A percentile compares a stretch with the other conserved stretches of the same genome.
phyloP scores from a whole-genome alignment of 495 filamentous ascomycete genomes.

The Alectoria sarmentosa region DNA sequence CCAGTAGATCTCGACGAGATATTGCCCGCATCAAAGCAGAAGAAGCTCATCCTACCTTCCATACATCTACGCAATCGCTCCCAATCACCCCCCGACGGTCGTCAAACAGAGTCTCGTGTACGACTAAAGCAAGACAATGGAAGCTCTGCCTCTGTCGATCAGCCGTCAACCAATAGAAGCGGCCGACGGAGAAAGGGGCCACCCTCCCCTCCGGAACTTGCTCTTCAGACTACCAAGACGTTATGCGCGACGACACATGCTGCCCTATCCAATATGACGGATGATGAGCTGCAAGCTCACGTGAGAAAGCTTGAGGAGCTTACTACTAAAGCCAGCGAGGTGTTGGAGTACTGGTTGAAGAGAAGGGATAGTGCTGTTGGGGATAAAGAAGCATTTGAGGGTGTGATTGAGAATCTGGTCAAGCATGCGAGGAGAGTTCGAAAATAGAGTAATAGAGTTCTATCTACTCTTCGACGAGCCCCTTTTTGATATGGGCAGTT shows the following conservation, averaged over 20 bases:
- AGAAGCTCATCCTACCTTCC: conserved; percentile 90
- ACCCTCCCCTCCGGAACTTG: conserved; percentile 63
- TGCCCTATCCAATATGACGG: conserved; percentile 67
- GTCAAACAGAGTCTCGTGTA: conserved; percentile 41
- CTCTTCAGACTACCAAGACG: conserved; percentile 69
- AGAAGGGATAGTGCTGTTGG: conserved; percentile 73
- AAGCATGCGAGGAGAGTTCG: conserved; percentile 86
- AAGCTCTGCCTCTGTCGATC: conserved; percentile 49
- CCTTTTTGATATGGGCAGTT: neutral
- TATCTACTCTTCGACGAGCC: neutral
- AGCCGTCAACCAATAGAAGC: conserved; percentile 32
- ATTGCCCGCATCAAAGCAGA: conserved; percentile 91
- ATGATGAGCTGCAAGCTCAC: conserved; percentile 66
- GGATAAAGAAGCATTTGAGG: conserved; percentile 94
- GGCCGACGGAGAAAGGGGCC: conserved; percentile 49
- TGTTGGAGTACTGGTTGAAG: conserved; percentile 86
- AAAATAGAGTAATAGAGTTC: conserved; percentile 46
- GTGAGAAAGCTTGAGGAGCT: conserved; percentile 62
- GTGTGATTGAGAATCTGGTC: conserved; percentile 95
- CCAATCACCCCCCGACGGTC: conserved; percentile 34
- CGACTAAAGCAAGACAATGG: conserved; percentile 49
- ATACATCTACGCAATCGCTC: conserved; percentile 47
- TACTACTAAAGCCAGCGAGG: conserved; percentile 60
- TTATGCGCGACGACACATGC: conserved; percentile 78
- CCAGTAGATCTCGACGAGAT: conserved; percentile 97